Percentiles rank a stretch among this genome's conserved stretches.
Evolutionary conservation across 73 alveolate species (phyloP).

Genomic region (Paramecium pentaurelia): DNA sequence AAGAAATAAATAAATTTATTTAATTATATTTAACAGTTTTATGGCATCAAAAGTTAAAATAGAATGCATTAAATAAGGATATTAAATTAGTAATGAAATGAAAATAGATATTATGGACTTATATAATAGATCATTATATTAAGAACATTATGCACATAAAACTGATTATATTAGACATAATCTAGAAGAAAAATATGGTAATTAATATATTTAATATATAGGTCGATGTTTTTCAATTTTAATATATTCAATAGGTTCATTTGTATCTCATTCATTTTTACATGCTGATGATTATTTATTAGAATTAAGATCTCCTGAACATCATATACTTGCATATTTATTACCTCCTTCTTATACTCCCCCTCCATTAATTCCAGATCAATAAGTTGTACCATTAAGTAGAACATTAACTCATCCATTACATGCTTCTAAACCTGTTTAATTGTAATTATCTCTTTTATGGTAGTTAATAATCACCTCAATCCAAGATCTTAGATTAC

Average conservation of each 20-base stretch:
- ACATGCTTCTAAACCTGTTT: not conserved
- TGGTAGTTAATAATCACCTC: not conserved
- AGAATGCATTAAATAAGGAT: slow-evolving; percentile 19
- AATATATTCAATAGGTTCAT: not conserved
- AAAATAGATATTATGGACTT: slow-evolving; percentile 3
- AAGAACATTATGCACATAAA: slow-evolving; percentile 32
- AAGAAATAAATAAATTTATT: not conserved
- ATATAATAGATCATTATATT: not conserved
- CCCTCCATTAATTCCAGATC: slow-evolving; percentile 27
- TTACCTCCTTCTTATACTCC: slow-evolving; percentile 20
- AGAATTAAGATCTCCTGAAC: slow-evolving; percentile 12
- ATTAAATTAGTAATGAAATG: slow-evolving; percentile 24
- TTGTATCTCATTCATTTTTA: slow-evolving; percentile 35
- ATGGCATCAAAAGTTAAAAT: slow-evolving; percentile 3
- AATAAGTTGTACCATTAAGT: not conserved
- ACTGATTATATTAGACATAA: slow-evolving; percentile 35
- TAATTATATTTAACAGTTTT: not conserved
- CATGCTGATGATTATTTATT: slow-evolving; percentile 22
- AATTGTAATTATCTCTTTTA: not conserved
- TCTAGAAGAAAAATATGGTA: slow-evolving; percentile 48
- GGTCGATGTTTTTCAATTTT: slow-evolving; percentile 26
- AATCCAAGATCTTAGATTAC: not conserved
- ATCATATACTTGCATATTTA: slow-evolving; percentile 29
- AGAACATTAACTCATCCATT: not conserved
- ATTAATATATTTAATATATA: not conserved